These are phyloP conservation scores for Phylloporus sp. DNA, from an alignment of 768 basidiomycete genomes.

Conservation along the genomic window DNA sequence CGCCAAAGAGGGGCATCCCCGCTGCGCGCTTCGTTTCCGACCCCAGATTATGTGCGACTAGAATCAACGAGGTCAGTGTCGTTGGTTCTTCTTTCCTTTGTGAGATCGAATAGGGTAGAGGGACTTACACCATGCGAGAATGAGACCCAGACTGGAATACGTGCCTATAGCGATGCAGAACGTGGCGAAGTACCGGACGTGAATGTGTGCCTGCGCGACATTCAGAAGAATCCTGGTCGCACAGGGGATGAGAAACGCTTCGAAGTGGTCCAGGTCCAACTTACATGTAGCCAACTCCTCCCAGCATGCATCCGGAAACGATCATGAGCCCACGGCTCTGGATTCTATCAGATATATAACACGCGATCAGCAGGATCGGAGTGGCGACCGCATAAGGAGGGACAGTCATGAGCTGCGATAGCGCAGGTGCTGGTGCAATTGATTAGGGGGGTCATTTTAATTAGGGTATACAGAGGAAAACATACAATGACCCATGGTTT, in stretches of 20 bases:
- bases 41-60: slow-evolving; percentile 40
- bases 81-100: background rate
- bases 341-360: slow-evolving; percentile 41
- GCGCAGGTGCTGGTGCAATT: slow-evolving; percentile 34
- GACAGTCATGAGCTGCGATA: slow-evolving; percentile 48
- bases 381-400: slow-evolving; percentile 48
- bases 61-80: background rate
- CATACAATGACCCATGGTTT: slow-evolving; percentile 45
- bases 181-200: slow-evolving; percentile 42
- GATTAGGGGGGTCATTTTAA: background rate
- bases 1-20: slow-evolving; percentile 38
- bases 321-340: slow-evolving; percentile 39
- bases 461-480: background rate
- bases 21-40: slow-evolving; percentile 44
- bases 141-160: slow-evolving; percentile 40
- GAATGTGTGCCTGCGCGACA: slow-evolving; percentile 24
- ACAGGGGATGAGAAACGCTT: background rate
- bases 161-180: slow-evolving; percentile 44
- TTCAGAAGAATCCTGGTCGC: slow-evolving; percentile 30
- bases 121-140: slow-evolving; percentile 45
- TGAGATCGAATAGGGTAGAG: background rate
- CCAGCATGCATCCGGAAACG: slow-evolving; percentile 26
- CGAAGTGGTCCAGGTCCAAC: background rate
- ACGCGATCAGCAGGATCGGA: slow-evolving; percentile 31
- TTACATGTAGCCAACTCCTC: slow-evolving; percentile 42